Conservation (phyloP, 2,329 filamentous ascomycete species). For the Arthrobotrys entomopaga region DNA sequence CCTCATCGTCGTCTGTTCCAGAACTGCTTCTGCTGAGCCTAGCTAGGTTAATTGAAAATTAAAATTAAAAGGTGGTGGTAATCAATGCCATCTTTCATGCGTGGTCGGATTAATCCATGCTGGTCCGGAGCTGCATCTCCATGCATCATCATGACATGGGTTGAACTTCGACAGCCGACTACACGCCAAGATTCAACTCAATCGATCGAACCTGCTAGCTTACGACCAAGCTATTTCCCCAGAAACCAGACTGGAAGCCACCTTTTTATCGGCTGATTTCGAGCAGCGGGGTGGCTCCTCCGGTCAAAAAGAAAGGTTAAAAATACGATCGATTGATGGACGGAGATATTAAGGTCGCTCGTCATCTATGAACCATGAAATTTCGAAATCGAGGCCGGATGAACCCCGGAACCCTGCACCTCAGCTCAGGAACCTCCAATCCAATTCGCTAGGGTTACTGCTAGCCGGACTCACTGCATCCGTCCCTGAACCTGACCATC, state of each 20-base stretch:
- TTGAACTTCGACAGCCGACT: background rate
- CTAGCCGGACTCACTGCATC: slow-evolving; percentile 50
- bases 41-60: slow-evolving; percentile 6
- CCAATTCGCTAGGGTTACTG: slow-evolving; percentile 13
- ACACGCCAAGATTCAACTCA: slow-evolving; percentile 27
- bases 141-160: background rate
- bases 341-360: slow-evolving; percentile 40
- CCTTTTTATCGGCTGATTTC: slow-evolving; percentile 37
- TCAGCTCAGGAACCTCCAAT: slow-evolving; percentile 44
- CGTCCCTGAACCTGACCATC: slow-evolving; percentile 39
- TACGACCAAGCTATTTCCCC: slow-evolving; percentile 37
- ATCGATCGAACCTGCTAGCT: too few species aligned
- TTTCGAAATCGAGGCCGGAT: slow-evolving; percentile 15
- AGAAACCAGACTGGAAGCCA: slow-evolving; percentile 25
- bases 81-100: background rate
- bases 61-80: slow-evolving; percentile 1
- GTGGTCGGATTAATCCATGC: slow-evolving; percentile 47
- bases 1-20: background rate
- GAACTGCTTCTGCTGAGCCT: slow-evolving; percentile 1
- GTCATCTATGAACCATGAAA: slow-evolving; percentile 23
- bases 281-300: slow-evolving; percentile 42
- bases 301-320: slow-evolving; percentile 9
- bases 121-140: too few species aligned
- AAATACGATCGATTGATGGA: slow-evolving; percentile 7
- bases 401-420: slow-evolving; percentile 30